Evolutionary conservation across 1,284 basidiomycete species (phyloP), one percentile per base, ranked within the genome.

Genomic region (Ganoderma lucidum): DNA sequence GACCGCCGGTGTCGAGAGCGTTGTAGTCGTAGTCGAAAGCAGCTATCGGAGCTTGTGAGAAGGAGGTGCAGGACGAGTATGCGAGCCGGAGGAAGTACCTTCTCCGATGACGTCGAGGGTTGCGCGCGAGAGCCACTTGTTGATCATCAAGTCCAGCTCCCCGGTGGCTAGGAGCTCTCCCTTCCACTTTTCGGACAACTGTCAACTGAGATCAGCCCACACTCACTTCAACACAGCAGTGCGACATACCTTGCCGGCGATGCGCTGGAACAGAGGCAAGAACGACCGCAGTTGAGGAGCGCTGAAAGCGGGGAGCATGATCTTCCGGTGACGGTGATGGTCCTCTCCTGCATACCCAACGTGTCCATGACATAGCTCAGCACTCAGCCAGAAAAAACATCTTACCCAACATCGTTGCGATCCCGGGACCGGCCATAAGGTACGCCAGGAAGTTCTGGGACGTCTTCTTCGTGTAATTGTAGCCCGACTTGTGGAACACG

Each of bases 61-160:
- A 53, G 2, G 15, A 51, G 4, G 42, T 59, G 8, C 28, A 19
- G 17, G 10, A 41, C 10, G 30, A 55, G 12, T 32, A 19, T 14
- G 35, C 2, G n/a, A 61, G 17, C 5, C n/a, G 23, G 39, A 8
- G 41, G 12, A 61, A 67, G 1, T 23, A 78, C 80, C 75, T 73
- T 78, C 74, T 2, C 79, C 79, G 37, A 81, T 75, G 32, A 78
- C 73, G 68, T 81, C 80, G 35, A 81, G 71, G 4, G 80, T 76
- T n/a, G 75, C 65, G 10, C 77, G 75, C 2, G 79, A 71, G 23
- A 81, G 70, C 78, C 77, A 78, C 10, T 68, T 42, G 51, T 74
- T 69, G 35, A 71, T 55, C n/a, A 69, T n/a, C 4, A 74, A 15
- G 2, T 70, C 64, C 15, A 66, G 6, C 6, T 63, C 67, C 3